Base-by-base conservation (phyloP, 805 yeast species). In the Zygoascus tannicola region DNA sequence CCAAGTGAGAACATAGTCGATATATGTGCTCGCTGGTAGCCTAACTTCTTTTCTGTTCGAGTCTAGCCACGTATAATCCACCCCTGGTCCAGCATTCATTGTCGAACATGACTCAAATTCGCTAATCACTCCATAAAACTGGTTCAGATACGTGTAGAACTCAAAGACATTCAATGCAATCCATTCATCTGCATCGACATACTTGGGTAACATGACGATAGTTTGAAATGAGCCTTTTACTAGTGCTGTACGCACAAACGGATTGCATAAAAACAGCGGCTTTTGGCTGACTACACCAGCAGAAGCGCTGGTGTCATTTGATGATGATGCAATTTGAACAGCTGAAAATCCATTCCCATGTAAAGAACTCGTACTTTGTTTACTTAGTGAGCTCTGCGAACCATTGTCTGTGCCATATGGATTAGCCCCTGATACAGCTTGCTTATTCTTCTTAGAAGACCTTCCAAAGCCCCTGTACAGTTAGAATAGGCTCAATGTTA, bases 201-300 rank as follows among this genome's bases (percentile, higher is more conserved):
- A 90, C 58, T 85, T 86, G 16, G 99, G 98, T 19, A 86, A 69
- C 58, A 85, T 95, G 1, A 92, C 97, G 51, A 92, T 92, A 1
- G 98, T 88, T 57, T 85, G 87, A 68, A 87, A 92, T 0, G 95
- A 84, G 15, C 99, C 99, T 59, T 90, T 92, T 16, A 94, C 98
- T 30, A 92, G 68, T 0, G 97, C 94, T 0, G 97, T 85, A 49
- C 88, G 80, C 4, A 88, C 92, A 61, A 84, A 92, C 12, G 97
- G 97, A 54, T 88, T 95, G 57, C 92, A 80, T 52, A 92, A 60
- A 57, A 88, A 92, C 44, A 92, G 66, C 3, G 87, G 86, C 46
- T 57, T 48, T 48, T 40, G 65, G 56, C 34, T 22, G 35, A 48
- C 40, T 20, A 46, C 15, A 50, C 49, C 14, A 44, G 52, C 34